phyloP scores from a whole-genome alignment of 305 asterid genomes.

The Stenogyne calaminthoides region DNA sequence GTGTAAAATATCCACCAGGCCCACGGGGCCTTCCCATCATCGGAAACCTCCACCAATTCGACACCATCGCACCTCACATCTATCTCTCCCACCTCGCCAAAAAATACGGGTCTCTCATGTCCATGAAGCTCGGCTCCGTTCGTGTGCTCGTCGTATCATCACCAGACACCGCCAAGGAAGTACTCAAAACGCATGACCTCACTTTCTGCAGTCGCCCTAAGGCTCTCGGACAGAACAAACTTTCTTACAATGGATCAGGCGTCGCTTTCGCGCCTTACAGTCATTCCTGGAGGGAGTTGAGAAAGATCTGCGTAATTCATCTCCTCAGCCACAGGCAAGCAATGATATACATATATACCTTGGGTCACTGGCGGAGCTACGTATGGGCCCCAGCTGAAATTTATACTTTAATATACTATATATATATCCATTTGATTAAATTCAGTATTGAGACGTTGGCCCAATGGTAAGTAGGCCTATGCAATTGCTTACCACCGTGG shows the following conservation, averaged over 20 bases:
- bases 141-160: constrained; percentile 38
- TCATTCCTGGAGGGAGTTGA: constrained; percentile 43
- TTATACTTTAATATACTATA: too few relatives aligned
- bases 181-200: constrained; percentile 41
- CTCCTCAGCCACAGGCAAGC: constrained; percentile 39
- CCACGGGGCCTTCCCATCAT: constrained; percentile 51
- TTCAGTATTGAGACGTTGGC: too few relatives aligned
- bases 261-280: constrained; percentile 43
- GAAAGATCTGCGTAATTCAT: constrained; percentile 43
- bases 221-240: constrained; percentile 27
- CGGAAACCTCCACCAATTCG: constrained; percentile 50
- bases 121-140: constrained; percentile 40
- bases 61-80: constrained; percentile 27
- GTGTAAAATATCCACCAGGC: constrained; percentile 28
- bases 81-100: constrained; percentile 38
- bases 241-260: constrained; percentile 37
- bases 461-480: too few relatives aligned
- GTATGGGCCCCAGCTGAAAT: too few relatives aligned
- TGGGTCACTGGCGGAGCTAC: too few relatives aligned
- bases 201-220: constrained; percentile 43
- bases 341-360: too few relatives aligned
- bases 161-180: constrained; percentile 31
- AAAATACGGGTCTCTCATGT: constrained; percentile 48
- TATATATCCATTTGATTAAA: too few relatives aligned
- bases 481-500: too few relatives aligned